These are phyloP conservation scores for Fusarium sp. DNA, from an alignment of 2,329 filamentous ascomycete genomes.

Conservation along the genomic window DNA sequence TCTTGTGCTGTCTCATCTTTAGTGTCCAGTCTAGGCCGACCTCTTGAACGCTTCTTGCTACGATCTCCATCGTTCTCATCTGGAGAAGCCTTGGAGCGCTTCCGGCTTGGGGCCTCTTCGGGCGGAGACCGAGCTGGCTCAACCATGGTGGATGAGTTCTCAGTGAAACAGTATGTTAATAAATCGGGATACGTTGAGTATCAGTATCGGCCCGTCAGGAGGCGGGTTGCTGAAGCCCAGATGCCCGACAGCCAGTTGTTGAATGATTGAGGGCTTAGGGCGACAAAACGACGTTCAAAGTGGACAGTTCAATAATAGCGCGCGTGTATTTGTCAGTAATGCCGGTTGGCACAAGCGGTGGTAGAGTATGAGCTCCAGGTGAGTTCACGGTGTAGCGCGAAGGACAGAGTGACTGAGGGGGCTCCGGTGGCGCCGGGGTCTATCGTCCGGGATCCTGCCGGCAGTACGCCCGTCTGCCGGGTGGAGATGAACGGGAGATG, in stretches of 20 bases:
- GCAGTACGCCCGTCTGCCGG: constrained; percentile 12
- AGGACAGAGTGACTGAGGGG: neutral
- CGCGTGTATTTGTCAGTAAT: neutral
- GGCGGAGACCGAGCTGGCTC: constrained; percentile 9
- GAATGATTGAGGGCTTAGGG: neutral
- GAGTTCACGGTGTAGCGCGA: neutral
- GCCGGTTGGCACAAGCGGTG: neutral
- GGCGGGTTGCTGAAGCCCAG: neutral
- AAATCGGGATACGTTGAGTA: neutral
- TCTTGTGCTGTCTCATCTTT: constrained; percentile 82
- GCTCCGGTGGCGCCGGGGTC: constrained; percentile 9
- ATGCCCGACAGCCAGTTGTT: neutral
- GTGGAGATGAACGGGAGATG: constrained; percentile 15
- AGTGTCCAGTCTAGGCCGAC: constrained; percentile 80
- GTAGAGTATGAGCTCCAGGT: neutral
- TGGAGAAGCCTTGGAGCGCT: constrained; percentile 39
- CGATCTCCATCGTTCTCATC: constrained; percentile 53
- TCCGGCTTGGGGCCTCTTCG: constrained; percentile 24
- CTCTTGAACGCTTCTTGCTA: constrained; percentile 72
- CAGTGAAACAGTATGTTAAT: neutral
- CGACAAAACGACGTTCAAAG: neutral
- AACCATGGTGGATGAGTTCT: constrained; percentile 7
- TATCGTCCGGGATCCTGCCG: constrained; percentile 8
- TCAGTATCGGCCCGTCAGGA: neutral
- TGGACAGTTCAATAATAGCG: too few relatives aligned